phyloP scores from a whole-genome alignment of 129 eudicot species.

The Flaveria brownii region DNA sequence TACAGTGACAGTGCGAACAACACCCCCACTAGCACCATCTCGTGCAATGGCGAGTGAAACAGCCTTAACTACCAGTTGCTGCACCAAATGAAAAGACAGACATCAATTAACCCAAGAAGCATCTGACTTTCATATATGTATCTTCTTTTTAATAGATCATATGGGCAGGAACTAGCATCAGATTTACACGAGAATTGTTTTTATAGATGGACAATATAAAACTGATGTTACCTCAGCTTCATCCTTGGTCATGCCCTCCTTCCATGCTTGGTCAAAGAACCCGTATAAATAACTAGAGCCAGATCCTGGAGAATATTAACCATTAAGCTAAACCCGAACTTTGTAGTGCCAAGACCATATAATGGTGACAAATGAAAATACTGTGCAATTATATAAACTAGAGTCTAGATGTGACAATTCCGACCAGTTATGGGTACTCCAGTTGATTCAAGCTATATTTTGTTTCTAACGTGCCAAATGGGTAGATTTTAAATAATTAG shows the following conservation, averaged over 20 bases:
- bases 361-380: neutral
- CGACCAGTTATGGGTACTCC: neutral
- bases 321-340: neutral
- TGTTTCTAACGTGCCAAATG: no score
- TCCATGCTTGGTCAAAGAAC: slow-evolving; percentile 96
- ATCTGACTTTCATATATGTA: neutral
- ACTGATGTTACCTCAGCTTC: slow-evolving; percentile 81
- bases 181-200: neutral
- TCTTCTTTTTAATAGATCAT: neutral
- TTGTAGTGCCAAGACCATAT: neutral
- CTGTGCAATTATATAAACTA: no score
- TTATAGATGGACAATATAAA: neutral
- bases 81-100: slow-evolving; percentile 23
- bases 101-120: neutral
- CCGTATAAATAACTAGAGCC: slow-evolving; percentile 91
- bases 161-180: neutral
- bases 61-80: slow-evolving; percentile 85
- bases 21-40: slow-evolving; percentile 98
- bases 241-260: slow-evolving; percentile 82
- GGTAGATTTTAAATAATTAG: no score
- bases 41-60: slow-evolving; percentile 97
- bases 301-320: slow-evolving; percentile 55
- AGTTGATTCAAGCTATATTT: no score
- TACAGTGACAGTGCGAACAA: slow-evolving; percentile 87
- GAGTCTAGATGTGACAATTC: no score